Evolutionary conservation across 1,284 basidiomycete species (phyloP).

Genomic region (Apiotrichum veenhuisii): DNA sequence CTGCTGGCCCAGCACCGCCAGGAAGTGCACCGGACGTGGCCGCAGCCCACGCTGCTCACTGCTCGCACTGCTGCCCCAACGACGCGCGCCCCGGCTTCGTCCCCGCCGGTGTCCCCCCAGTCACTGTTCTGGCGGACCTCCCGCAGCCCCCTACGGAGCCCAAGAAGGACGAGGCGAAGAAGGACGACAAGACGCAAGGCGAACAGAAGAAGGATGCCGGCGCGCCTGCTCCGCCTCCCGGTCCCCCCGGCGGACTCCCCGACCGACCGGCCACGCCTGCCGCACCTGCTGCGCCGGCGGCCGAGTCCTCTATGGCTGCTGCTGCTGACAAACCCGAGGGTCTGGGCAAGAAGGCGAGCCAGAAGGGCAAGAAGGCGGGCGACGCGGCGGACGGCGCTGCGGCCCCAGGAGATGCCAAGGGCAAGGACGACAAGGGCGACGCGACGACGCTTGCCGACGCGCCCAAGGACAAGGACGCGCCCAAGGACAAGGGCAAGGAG

Average conservation of each 20-base stretch:
- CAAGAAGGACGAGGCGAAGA: background rate
- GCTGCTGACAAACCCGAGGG: background rate
- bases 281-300: too few relatives aligned
- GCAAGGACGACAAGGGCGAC: background rate
- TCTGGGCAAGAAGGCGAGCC: background rate
- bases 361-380: background rate
- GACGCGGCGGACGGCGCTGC: background rate
- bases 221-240: background rate
- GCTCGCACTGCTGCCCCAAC: slow-evolving; percentile 18
- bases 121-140: background rate
- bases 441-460: too few relatives aligned
- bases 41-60: background rate
- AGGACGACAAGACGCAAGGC: slow-evolving; percentile 3
- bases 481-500: background rate
- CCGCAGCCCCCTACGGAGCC: background rate
- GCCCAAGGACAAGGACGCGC: background rate
- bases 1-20: background rate
- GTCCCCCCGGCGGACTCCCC: too few relatives aligned
- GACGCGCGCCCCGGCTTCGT: slow-evolving; percentile 1
- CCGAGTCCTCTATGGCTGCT: too few relatives aligned
- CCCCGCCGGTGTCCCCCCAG: background rate
- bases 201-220: slow-evolving; percentile 9
- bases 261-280: too few relatives aligned
- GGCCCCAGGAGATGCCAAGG: background rate
- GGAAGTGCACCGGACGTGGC: background rate